Evolutionary conservation across 805 yeast genomes (phyloP).

Genomic region (Candida lessepsii): DNA sequence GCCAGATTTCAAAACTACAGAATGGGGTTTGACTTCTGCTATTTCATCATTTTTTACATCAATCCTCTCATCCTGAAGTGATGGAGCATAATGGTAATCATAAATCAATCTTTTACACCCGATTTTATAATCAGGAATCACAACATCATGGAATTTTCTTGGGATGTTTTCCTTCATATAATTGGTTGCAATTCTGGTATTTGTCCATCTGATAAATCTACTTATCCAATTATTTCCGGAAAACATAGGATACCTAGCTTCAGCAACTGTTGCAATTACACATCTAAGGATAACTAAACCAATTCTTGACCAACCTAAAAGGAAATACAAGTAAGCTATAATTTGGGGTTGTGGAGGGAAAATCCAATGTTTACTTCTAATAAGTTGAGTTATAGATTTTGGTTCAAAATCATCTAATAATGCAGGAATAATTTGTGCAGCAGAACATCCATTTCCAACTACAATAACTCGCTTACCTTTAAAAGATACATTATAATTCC

Average conservation of each 20-base stretch:
- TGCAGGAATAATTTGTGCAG: constrained; percentile 40
- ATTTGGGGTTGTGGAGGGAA: constrained; percentile 36
- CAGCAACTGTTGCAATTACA: constrained; percentile 30
- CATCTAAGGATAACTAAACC: constrained; percentile 29
- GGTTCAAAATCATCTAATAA: constrained; percentile 26
- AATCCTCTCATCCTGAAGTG: constrained; percentile 31
- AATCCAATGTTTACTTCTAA: constrained; percentile 37
- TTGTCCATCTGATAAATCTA: constrained; percentile 26
- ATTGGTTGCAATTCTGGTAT: constrained; percentile 17
- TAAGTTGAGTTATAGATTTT: constrained; percentile 30
- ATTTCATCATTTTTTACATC: constrained; percentile 17
- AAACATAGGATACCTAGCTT: constrained; percentile 35
- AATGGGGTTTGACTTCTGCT: constrained; percentile 24
- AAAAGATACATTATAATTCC: constrained; percentile 33
- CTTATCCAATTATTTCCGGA: constrained; percentile 28
- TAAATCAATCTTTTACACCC: constrained; percentile 43
- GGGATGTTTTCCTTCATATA: constrained; percentile 34
- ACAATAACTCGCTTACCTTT: constrained; percentile 37
- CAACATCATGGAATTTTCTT: constrained; percentile 28
- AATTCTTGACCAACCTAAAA: constrained; percentile 24
- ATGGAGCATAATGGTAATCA: constrained; percentile 36
- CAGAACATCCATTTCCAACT: constrained; percentile 45
- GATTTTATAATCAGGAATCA: constrained; percentile 38
- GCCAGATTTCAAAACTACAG: constrained; percentile 30
- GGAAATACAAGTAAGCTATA: constrained; percentile 21